phyloP scores from a whole-genome alignment of 768 basidiomycete genomes.

The Mycena vulgaris region DNA sequence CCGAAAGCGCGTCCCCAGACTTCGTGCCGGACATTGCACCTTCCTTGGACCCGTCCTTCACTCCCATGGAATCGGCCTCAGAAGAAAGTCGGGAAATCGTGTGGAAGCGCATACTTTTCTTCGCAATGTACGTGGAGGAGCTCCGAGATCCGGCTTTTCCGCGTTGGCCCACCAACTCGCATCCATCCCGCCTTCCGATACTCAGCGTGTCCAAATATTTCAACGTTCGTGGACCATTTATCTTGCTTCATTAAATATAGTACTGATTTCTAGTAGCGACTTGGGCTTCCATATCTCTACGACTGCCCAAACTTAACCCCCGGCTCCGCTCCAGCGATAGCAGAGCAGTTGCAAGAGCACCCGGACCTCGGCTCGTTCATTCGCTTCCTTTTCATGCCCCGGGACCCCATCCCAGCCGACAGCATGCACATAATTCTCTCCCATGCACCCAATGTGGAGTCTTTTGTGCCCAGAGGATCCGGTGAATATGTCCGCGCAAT shows the following conservation, averaged over 20 bases:
- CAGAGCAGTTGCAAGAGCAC: not conserved
- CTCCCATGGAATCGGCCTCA: slow-evolving; percentile 4
- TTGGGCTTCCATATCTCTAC: slow-evolving; percentile 5
- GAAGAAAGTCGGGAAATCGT: slow-evolving; percentile 1
- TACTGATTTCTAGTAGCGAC: slow-evolving; percentile 7
- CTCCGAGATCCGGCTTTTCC: not conserved
- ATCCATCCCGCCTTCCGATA: not conserved
- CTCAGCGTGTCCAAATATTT: slow-evolving; percentile 8
- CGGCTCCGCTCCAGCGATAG: not conserved
- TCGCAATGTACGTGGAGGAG: slow-evolving; percentile 2
- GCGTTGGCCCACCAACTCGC: not conserved
- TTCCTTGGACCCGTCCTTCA: slow-evolving; percentile 3
- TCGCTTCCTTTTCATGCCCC: not conserved
- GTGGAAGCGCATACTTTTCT: no score
- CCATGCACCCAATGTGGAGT: not conserved
- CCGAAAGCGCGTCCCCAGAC: not conserved
- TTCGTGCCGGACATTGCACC: not conserved
- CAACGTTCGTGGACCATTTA: not conserved
- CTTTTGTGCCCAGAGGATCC: no score
- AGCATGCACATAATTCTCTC: not conserved
- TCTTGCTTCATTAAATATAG: no score
- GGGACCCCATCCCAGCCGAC: not conserved
- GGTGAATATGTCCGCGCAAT: not conserved
- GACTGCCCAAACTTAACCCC: not conserved
- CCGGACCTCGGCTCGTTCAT: slow-evolving; percentile 6